Evolutionary conservation across 257 asterid genomes (phyloP), one percentile per base, ranked within the genome.

Genomic region (Parsonsia alboflavescens): DNA sequence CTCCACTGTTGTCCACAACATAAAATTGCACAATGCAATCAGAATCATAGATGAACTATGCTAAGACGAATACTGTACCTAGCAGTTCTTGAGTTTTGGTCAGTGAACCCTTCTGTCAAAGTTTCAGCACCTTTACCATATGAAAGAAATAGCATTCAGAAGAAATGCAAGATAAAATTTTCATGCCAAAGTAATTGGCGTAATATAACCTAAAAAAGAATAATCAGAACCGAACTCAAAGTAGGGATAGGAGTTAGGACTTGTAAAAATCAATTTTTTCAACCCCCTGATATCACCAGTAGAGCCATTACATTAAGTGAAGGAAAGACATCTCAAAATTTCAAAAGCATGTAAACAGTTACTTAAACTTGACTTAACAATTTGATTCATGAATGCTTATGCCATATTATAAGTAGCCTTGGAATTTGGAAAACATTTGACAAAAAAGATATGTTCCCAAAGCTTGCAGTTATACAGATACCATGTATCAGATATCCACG

Each of bases 81-180:
- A 64, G 81, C 74, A 52, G 89, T 65, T 59, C 80, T 85, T 69
- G 87, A 74, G 77, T 73, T 71, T 82, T 81, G 84, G 67, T 59
- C 79, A 15, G 80, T 77, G 41, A 78, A 76, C 62, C 73, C 88
- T 59, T 76, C 87, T 62, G 79, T 74, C 59, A 68, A 68, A 54
- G 82, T 63, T 72, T 84, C 86, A 57, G 70, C 84, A 73, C 85
- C 96, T 86, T 79, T 76, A 80, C 75, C 71, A 80, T 42, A 71
- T 44, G 75, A 71, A 86, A 70, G 41, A 17, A 80, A 63, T 58
- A 19, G 59, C 73, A 82, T 71, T 70, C 26, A 76, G 64, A 56
- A 24, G 7, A 74, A 33, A 9, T 45, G 36, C 15, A 17, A 39
- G 41, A 65, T 19, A 39, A 65, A 7, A 19, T 36, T 11, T 19